Base-by-base conservation (phyloP, 768 basidiomycete genomes). In the Galerina marginata region DNA sequence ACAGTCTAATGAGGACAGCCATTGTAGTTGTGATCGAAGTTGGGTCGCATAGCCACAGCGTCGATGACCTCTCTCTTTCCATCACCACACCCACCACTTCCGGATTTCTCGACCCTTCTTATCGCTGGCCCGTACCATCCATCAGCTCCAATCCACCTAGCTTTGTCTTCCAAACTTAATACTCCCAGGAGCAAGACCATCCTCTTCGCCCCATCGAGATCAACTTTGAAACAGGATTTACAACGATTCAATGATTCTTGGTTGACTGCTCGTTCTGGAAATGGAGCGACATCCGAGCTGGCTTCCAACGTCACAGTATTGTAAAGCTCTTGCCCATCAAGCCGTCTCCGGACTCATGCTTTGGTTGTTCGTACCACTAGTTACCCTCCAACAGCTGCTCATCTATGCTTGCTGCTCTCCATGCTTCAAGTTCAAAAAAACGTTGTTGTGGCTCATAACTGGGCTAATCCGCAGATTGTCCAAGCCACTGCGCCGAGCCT, bases 61-160 rank as follows among this genome's bases (percentile, higher is more conserved):
- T 33, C 29, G n/a, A 75, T 77, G 74, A 68, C 70, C 48, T 74
- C 74, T 6, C 61, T 77, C 26, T 77, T 77, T 67, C 73, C 74
- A 39, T 60, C 66, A 49, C 67, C 68, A 16, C 57, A 37, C 36
- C 37, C 60, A 44, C 50, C 38, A 25, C 71, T 90, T n/a, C 89
- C 90, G 4, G 65, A 64, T 1, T 90, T 86, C 73, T 74, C 71
- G 15, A 80, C 84, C 4, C 70, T 92, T n/a, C 75, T 93, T 11
- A 73, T 93, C 36, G 78, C 83, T 25, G 92, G 92, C 0, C 59
- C 76, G 0, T 89, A 86, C 68, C 86, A 85, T 52, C 72, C 88
- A 16, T 88, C 92, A 3, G 87, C 90, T 5, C 90, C 90, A 3
- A 75, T 93, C 49, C 86, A 90, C 62, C 77, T 92, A 38, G 80